These are phyloP conservation scores for Tuctoria greenei DNA, from an alignment of 176 grass and related monocot species.

Conservation along the genomic window DNA sequence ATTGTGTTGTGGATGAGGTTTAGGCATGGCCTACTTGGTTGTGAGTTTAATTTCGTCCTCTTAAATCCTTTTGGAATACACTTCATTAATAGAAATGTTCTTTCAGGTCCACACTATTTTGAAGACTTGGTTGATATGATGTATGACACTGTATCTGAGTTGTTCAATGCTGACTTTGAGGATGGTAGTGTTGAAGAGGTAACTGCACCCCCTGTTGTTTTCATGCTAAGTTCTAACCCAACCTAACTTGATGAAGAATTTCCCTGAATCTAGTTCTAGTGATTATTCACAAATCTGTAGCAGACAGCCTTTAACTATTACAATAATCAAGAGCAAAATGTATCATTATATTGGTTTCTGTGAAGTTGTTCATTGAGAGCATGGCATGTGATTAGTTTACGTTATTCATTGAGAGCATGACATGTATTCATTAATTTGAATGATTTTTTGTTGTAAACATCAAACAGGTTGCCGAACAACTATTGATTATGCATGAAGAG, in stretches of 20 bases:
- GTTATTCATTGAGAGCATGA: background rate
- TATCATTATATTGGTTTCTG: background rate
- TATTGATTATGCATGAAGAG: conserved; percentile 85
- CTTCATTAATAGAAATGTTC: background rate
- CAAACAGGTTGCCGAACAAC: conserved; percentile 69
- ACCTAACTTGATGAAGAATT: background rate
- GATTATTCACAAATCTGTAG: background rate
- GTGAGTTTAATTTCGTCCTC: background rate
- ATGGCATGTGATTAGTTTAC: background rate
- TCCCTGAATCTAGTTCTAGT: background rate
- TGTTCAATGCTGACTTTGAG: conserved; percentile 61
- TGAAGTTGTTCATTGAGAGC: background rate
- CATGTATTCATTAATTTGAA: conserved; percentile 31
- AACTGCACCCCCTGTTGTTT: background rate
- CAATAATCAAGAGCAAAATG: background rate
- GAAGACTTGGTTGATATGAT: conserved; percentile 82
- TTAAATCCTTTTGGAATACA: background rate
- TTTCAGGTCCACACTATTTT: conserved; percentile 64
- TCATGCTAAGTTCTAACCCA: background rate
- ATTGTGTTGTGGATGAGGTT: background rate
- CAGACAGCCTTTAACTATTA: background rate
- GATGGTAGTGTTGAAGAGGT: conserved; percentile 85
- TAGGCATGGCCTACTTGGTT: background rate
- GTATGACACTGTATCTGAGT: conserved; percentile 42
- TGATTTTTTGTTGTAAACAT: background rate